Evolutionary conservation across 768 basidiomycete species (phyloP), one percentile per base, ranked within the genome.

Genomic region (Mycena rebaudengoi): DNA sequence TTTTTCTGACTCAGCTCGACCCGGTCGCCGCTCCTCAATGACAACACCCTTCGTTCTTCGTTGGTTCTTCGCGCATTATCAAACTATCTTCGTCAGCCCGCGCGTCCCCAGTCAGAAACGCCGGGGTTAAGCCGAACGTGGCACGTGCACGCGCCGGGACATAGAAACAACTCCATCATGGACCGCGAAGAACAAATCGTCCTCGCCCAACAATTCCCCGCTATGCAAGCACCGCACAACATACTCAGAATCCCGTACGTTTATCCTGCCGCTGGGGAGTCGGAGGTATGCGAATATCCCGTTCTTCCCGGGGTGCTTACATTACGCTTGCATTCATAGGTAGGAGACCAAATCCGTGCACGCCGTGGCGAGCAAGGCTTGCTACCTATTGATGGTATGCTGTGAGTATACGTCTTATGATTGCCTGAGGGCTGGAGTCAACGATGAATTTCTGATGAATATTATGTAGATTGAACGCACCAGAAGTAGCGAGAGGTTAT

Each of bases 401-500:
- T 51, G 49, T 51, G 21, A 51, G 49, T 51, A 51, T 5, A 35
- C 20, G 32, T n/a, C n/a, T n/a, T n/a, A n/a, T n/a, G n/a, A n/a
- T n/a, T n/a, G n/a, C n/a, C n/a, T n/a, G n/a, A n/a, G 49, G 33
- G 5, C 21, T 32, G 33, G 33, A 11, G 30, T 50, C 48, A 33
- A 50, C 20, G 33, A 37, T n/a, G n/a, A n/a, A n/a, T n/a, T n/a
- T n/a, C n/a, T n/a, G n/a, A n/a, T n/a, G n/a, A n/a, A n/a, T n/a
- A n/a, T n/a, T n/a, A n/a, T 51, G 49, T 51, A 51, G 49, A 51
- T 35, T 51, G 49, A 51, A 51, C 49, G 28, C 49, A 51, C 49
- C 49, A 51, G 49, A 51, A 35, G 33, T 51, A 37, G 49, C 49
- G 49, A 51, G 32, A 35, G 49, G 49, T 5, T 51, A 37, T 51